Evolutionary conservation across 306 rosid species (phyloP), one percentile per base, ranked within the genome.

Genomic region (Ormosia emarginata): DNA sequence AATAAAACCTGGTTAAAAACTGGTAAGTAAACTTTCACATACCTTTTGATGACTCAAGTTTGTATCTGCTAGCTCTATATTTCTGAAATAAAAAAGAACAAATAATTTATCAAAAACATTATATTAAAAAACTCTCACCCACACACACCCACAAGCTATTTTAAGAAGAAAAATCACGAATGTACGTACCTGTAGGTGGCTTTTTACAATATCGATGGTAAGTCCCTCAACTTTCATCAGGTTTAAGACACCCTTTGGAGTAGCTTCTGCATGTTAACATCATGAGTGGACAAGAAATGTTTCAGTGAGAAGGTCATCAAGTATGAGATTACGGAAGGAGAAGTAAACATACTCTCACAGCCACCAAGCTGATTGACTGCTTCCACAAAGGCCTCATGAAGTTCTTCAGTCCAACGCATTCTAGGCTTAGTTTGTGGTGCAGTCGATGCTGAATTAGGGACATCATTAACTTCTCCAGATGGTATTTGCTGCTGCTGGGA

Each of bases 321-420:
- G 49, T 18, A 79, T 18, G 56, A 83, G 43, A 83, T 40, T 46
- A 84, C 1, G 15, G 66, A 24, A 24, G 15, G 66, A 56, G 56
- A 77, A 49, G 62, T 50, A 53, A 78, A 90, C 93, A 61, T 89
- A 90, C 98, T 85, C 82, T 93, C 99, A 50, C 93, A 75, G 63
- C 99, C 99, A 77, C 98, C 99, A 82, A 95, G 96, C 30, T 89
- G 89, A 88, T 84, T 80, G 80, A 91, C 98, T 33, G 99, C 97
- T 88, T 92, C 97, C 69, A 95, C 97, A 82, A 95, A 95, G 74
- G 97, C 92, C 86, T 92, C 94, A 0, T 95, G 99, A 74, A 95
- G 99, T 84, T 93, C 98, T 49, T 90, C 98, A 9, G 97, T 92
- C 99, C 99, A 95, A 39, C 98, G 97, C 98, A 95, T 95, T 86